A percentile compares a stretch with the other conserved stretches of the same genome.
Evolutionary conservation across 192 early-diverging fungal species (phyloP).

Genomic region (Dimargaris cristalligena): DNA sequence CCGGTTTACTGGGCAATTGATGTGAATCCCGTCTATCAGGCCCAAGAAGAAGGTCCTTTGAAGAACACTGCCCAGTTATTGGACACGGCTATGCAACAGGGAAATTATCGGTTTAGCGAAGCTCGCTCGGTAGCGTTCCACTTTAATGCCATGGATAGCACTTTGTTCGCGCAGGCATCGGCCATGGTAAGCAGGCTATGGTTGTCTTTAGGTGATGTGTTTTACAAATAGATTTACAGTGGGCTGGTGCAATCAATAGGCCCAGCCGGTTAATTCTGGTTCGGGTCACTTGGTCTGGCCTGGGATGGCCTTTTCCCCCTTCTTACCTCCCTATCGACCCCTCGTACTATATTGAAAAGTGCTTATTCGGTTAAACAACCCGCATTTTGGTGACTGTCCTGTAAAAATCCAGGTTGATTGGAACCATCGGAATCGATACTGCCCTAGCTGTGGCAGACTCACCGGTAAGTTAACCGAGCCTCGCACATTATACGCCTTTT

Average conservation of each 20-base stretch:
- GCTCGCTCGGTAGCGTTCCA: too few relatives aligned
- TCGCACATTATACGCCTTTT: too few relatives aligned
- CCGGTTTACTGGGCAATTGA: constrained; percentile 4
- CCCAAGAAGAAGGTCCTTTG: background rate
- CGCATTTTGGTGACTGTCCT: too few relatives aligned
- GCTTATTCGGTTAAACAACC: too few relatives aligned
- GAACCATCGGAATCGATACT: constrained; percentile 8
- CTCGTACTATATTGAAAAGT: too few relatives aligned
- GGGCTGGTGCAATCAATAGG: background rate
- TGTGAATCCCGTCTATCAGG: background rate
- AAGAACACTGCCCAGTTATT: too few relatives aligned
- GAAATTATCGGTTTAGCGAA: too few relatives aligned
- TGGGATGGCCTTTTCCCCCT: background rate
- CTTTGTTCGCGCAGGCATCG: background rate
- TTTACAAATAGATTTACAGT: background rate
- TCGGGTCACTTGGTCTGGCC: background rate
- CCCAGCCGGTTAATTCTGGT: background rate
- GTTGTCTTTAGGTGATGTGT: too few relatives aligned
- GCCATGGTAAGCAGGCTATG: background rate
- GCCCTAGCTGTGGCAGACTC: constrained; percentile 6
- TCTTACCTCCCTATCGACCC: background rate
- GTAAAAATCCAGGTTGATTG: constrained; percentile 3
- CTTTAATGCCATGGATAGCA: too few relatives aligned
- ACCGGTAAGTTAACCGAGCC: background rate
- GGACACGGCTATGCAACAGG: too few relatives aligned